Evolutionary conservation across 441 rosid species (phyloP).

Genomic region (Populus hybrid): DNA sequence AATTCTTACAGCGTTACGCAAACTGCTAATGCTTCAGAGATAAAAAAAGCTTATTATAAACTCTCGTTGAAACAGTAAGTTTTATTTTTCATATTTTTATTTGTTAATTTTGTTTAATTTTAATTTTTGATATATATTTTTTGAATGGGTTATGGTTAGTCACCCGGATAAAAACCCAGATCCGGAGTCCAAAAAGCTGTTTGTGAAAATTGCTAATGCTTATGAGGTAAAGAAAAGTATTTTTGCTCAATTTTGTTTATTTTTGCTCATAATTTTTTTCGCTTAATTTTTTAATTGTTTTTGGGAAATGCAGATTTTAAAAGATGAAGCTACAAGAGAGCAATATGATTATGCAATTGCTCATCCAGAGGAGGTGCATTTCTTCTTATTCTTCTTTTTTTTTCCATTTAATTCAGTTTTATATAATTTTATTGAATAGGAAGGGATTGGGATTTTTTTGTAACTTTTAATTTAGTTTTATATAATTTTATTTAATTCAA

Average conservation of each 20-base stretch:
- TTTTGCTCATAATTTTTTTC: background rate
- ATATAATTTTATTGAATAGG: no score
- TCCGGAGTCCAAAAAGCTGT: conserved; percentile 86
- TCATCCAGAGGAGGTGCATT: conserved; percentile 85
- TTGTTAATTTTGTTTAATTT: conserved; percentile 12
- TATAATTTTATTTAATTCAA: no score
- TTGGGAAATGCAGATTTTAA: conserved; percentile 59
- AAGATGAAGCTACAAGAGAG: conserved; percentile 83
- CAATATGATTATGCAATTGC: conserved; percentile 95
- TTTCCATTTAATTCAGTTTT: background rate
- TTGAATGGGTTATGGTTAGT: conserved; percentile 28
- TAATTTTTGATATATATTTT: conserved; percentile 6
- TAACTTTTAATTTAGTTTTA: no score
- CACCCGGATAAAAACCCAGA: conserved; percentile 97
- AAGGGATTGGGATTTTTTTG: no score
- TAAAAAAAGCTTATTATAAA: conserved; percentile 90
- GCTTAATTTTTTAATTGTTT: background rate
- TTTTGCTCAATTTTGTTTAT: background rate
- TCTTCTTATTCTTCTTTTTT: background rate
- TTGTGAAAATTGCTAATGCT: conserved; percentile 94
- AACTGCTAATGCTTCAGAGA: conserved; percentile 81
- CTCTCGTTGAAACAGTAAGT: conserved; percentile 82
- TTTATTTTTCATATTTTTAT: background rate
- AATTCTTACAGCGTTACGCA: conserved; percentile 62
- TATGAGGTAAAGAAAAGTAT: conserved; percentile 58